A percentile compares a stretch with the other conserved stretches of the same genome.
Conservation (phyloP, 164 flowering plant genomes). For the Platanus orientalis region DNA sequence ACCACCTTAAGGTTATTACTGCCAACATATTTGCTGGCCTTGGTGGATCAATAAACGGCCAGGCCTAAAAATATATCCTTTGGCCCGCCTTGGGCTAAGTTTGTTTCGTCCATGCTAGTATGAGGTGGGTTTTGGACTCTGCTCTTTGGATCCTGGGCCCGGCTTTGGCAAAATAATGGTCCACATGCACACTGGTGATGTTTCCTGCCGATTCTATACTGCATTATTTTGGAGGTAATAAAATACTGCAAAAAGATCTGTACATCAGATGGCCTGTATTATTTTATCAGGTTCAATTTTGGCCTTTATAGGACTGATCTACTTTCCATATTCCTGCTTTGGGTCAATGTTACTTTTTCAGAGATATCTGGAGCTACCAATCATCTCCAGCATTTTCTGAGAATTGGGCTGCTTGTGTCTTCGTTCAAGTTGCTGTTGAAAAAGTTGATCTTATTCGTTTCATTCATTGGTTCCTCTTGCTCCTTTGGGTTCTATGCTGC, state of each 20-base stretch:
- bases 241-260: not conserved
- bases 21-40: too few species aligned
- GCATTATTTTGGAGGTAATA: too few species aligned
- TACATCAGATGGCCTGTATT: not conserved
- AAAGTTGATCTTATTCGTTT: not conserved
- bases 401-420: not conserved
- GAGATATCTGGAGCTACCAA: not conserved
- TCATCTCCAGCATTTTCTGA: not conserved
- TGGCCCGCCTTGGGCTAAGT: not conserved
- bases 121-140: too few species aligned
- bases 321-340: not conserved
- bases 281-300: not conserved
- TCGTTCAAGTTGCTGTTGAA: not conserved
- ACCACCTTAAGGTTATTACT: too few species aligned
- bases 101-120: too few species aligned
- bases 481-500: slow-evolving; percentile 8
- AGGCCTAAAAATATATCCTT: not conserved
- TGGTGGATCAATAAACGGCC: not conserved
- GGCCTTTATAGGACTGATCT: not conserved
- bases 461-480: not conserved
- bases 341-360: too few species aligned
- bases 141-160: too few species aligned
- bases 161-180: not conserved
- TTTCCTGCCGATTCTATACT: too few species aligned
- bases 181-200: too few species aligned